A percentile compares a stretch with the other conserved stretches of the same genome.
These are phyloP conservation scores for Amanita thiersii DNA, from an alignment of 768 basidiomycete species.

Conservation along the genomic window DNA sequence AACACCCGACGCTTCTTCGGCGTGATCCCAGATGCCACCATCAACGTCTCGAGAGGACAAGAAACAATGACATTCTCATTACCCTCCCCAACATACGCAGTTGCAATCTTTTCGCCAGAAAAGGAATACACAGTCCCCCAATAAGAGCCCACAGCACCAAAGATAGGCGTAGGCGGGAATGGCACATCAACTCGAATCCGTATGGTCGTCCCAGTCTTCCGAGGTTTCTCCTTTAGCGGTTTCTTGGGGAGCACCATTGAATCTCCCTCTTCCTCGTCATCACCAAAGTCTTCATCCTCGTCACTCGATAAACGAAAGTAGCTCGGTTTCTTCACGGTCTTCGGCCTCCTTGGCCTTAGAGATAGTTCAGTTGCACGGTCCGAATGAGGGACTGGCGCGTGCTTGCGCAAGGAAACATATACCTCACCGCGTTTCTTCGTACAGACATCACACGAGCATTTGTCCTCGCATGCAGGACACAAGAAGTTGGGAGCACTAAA, in stretches of 20 bases:
- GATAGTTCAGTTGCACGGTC: neutral
- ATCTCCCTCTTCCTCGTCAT: neutral
- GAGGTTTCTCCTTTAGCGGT: neutral
- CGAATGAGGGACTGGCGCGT: neutral
- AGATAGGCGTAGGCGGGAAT: conserved; percentile 4
- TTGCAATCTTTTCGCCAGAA: conserved; percentile 19
- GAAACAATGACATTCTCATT: conserved; percentile 16
- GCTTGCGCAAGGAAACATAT: conserved; percentile 26
- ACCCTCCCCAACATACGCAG: conserved; percentile 16
- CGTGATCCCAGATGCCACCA: neutral
- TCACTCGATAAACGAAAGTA: conserved; percentile 1
- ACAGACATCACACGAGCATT: conserved; percentile 43
- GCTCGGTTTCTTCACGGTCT: neutral
- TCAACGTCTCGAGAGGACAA: conserved; percentile 9
- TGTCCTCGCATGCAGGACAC: conserved; percentile 38
- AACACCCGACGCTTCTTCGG: conserved; percentile 16
- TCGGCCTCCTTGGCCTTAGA: neutral
- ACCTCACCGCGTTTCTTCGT: conserved; percentile 35
- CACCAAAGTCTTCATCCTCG: neutral
- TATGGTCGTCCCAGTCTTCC: neutral
- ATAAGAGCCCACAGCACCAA: conserved; percentile 14
- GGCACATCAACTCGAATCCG: conserved; percentile 6
- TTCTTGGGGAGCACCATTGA: too few relatives aligned
- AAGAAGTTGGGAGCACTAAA: conserved; percentile 15
- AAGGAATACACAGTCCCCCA: conserved; percentile 24